Evolutionary conservation across 164 flowering plant species (phyloP).

Genomic region (Saururus chinensis): DNA sequence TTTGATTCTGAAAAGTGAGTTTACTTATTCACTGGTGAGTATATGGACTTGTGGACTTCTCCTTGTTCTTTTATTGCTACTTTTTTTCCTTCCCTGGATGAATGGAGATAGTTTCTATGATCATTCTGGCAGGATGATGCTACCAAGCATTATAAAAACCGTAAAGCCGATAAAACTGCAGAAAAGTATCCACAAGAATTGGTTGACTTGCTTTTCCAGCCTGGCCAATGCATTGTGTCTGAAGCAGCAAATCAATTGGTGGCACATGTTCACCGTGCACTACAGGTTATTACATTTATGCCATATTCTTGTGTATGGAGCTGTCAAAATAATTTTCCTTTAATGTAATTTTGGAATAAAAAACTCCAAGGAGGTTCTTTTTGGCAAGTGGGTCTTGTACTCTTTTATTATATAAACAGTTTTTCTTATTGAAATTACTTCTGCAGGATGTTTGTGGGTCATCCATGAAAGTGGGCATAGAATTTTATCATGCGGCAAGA

Average conservation of each 20-base stretch:
- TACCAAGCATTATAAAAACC: constrained; percentile 10
- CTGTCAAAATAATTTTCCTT: not conserved
- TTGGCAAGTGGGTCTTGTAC: not conserved
- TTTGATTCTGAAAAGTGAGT: constrained; percentile 58
- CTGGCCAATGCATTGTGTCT: constrained; percentile 70
- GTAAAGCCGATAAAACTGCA: constrained; percentile 15
- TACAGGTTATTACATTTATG: constrained; percentile 30
- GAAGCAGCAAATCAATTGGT: constrained; percentile 63
- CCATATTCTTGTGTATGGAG: not conserved
- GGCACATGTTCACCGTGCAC: constrained; percentile 73
- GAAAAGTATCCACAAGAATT: constrained; percentile 22
- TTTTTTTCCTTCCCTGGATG: not conserved
- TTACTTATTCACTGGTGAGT: constrained; percentile 60
- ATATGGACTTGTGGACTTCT: not conserved
- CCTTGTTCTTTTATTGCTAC: constrained; percentile 1
- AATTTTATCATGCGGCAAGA: constrained; percentile 89
- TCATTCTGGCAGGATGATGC: not conserved
- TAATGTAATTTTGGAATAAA: not conserved
- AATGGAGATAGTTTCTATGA: too few relatives aligned
- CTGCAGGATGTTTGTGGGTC: constrained; percentile 81
- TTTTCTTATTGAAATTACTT: constrained; percentile 2
- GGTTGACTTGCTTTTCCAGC: constrained; percentile 55
- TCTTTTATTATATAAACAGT: not conserved
- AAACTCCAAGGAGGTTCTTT: not conserved
- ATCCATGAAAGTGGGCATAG: constrained; percentile 72